Evolutionary conservation across 1,139 yeast genomes (phyloP).

Genomic region (Suhomyces panamericanus): DNA sequence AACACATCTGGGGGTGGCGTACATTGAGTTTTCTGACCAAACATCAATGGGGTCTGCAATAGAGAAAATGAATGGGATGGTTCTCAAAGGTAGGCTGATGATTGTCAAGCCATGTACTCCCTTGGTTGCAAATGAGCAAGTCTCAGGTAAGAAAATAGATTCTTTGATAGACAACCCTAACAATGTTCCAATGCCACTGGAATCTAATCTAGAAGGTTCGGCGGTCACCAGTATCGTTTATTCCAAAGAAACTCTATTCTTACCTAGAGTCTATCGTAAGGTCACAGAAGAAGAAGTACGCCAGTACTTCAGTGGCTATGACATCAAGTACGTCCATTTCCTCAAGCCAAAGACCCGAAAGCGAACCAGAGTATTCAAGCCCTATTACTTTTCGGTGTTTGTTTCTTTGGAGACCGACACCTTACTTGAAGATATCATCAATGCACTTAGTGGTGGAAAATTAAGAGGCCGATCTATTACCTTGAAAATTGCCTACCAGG

Average conservation of each 20-base stretch:
- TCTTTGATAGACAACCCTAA: no score
- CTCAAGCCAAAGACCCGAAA: neutral
- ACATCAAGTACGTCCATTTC: neutral
- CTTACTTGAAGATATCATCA: neutral
- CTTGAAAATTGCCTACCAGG: neutral
- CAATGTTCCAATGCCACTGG: no score
- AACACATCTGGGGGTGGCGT: neutral
- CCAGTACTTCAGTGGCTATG: neutral
- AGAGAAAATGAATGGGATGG: neutral
- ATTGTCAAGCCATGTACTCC: neutral
- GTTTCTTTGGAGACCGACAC: neutral
- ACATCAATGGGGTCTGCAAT: neutral
- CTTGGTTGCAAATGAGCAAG: neutral
- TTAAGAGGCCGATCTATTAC: neutral
- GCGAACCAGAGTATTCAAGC: neutral
- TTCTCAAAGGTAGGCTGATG: neutral
- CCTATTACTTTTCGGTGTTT: neutral
- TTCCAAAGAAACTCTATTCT: neutral
- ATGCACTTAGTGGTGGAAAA: neutral
- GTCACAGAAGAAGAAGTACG: neutral
- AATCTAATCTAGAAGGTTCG: neutral
- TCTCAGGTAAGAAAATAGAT: neutral
- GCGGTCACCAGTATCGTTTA: neutral
- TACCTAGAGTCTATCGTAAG: neutral
- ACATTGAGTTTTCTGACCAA: neutral